Conservation (phyloP, 495 filamentous ascomycete species). For the Aspergillus sclerotioniger region DNA sequence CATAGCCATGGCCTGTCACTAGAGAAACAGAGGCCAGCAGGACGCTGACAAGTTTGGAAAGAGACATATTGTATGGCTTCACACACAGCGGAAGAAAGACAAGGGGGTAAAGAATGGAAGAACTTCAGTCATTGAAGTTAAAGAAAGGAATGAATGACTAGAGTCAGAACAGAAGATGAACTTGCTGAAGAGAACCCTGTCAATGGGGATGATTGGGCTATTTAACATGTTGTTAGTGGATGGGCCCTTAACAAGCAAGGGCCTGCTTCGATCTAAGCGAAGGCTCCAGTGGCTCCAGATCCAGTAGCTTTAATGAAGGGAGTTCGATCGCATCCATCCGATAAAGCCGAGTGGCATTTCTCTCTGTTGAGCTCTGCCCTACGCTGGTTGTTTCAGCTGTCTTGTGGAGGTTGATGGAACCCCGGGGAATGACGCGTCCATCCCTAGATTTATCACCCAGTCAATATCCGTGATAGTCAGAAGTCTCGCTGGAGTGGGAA, state of each 20-base stretch:
- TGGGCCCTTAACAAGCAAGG: neutral
- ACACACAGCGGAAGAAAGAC: neutral
- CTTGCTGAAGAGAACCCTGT: neutral
- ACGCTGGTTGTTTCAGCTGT: no score
- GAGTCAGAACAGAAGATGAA: neutral
- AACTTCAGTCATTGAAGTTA: constrained; percentile 13
- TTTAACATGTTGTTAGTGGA: neutral
- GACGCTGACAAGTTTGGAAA: constrained; percentile 10
- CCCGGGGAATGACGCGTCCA: no score
- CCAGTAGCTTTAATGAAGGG: neutral
- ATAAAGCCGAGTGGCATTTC: no score
- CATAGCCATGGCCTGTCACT: constrained; percentile 13
- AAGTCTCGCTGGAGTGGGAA: no score
- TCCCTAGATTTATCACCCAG: no score
- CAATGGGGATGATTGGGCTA: neutral
- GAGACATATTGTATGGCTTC: constrained; percentile 9
- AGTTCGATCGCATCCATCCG: no score
- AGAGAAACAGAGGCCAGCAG: constrained; percentile 11
- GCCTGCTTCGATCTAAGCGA: neutral
- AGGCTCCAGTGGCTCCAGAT: neutral
- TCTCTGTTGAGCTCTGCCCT: no score
- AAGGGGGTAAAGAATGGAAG: neutral
- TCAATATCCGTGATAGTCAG: no score
- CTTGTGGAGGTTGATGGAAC: no score
- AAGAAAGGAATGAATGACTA: constrained; percentile 2